These are phyloP conservation scores for Hypoxylon trugodes DNA, from an alignment of 495 filamentous ascomycete genomes.

Conservation along the genomic window DNA sequence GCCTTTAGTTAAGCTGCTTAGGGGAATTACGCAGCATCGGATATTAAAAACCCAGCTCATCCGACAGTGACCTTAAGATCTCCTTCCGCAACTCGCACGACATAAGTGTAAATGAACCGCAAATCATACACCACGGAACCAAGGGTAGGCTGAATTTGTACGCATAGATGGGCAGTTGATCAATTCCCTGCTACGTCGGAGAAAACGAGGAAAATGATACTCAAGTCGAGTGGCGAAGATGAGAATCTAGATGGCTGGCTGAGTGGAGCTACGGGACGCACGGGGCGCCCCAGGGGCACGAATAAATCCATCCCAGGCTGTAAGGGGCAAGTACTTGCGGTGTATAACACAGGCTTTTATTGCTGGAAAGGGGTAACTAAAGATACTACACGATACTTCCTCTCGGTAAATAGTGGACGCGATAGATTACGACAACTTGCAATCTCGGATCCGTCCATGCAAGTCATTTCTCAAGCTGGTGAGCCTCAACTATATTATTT, in stretches of 20 bases:
- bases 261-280: constrained; percentile 3
- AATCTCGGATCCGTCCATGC: not conserved
- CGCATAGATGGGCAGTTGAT: not conserved
- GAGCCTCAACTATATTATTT: too few relatives aligned
- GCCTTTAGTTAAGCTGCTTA: too few relatives aligned
- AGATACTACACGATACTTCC: not conserved
- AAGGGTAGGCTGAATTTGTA: not conserved
- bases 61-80: not conserved
- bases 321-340: not conserved
- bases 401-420: too few relatives aligned
- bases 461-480: not conserved
- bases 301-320: not conserved
- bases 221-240: not conserved
- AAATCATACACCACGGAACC: constrained; percentile 13
- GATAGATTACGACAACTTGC: too few relatives aligned
- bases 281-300: not conserved
- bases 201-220: not conserved
- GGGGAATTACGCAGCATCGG: not conserved
- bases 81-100: constrained; percentile 4
- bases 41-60: constrained; percentile 1
- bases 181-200: too few relatives aligned
- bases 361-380: not conserved
- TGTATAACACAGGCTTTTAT: not conserved
- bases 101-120: constrained; percentile 3
- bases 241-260: constrained; percentile 6